Conservation (phyloP, 2,329 filamentous ascomycete genomes). For the Hymenoscyphus albidus region DNA sequence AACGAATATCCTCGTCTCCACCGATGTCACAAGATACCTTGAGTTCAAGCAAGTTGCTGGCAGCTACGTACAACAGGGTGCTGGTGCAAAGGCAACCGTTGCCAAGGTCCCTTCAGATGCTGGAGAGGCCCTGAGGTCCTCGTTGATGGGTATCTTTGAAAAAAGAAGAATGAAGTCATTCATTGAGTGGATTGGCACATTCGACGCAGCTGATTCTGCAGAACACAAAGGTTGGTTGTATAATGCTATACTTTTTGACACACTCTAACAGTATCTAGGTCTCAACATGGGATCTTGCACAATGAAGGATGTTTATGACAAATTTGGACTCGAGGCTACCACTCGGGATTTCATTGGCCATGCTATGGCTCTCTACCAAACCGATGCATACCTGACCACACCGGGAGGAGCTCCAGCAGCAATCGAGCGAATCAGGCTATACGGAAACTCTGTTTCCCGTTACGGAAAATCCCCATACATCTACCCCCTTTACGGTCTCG, state of each 20-base stretch:
- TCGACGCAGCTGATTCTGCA: conserved; percentile 73
- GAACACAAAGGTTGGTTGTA: conserved; percentile 77
- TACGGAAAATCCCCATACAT: conserved; percentile 99
- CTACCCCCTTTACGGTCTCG: conserved; percentile 96
- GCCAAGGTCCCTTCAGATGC: conserved; percentile 97
- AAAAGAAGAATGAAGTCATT: conserved; percentile 97
- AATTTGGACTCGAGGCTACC: conserved; percentile 84
- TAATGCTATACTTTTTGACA: not conserved
- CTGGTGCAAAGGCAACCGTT: conserved; percentile 78
- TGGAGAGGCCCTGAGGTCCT: conserved; percentile 82
- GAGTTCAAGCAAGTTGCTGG: conserved; percentile 94
- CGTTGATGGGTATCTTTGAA: conserved; percentile 95
- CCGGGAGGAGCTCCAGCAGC: conserved; percentile 75
- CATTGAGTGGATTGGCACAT: conserved; percentile 89
- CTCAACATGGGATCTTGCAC: conserved; percentile 74
- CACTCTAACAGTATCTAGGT: conserved; percentile 48
- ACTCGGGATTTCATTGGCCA: conserved; percentile 97
- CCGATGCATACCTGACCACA: conserved; percentile 77
- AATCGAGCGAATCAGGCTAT: conserved; percentile 88
- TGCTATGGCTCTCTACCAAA: conserved; percentile 93
- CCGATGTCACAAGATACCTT: conserved; percentile 83
- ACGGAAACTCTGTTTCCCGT: conserved; percentile 94
- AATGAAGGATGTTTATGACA: conserved; percentile 99
- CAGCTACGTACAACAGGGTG: conserved; percentile 91
- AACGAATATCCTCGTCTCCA: conserved; percentile 97